Evolutionary conservation across 306 rosid species (phyloP), one percentile per base, ranked within the genome.

Genomic region (Pyrus betulifolia): DNA sequence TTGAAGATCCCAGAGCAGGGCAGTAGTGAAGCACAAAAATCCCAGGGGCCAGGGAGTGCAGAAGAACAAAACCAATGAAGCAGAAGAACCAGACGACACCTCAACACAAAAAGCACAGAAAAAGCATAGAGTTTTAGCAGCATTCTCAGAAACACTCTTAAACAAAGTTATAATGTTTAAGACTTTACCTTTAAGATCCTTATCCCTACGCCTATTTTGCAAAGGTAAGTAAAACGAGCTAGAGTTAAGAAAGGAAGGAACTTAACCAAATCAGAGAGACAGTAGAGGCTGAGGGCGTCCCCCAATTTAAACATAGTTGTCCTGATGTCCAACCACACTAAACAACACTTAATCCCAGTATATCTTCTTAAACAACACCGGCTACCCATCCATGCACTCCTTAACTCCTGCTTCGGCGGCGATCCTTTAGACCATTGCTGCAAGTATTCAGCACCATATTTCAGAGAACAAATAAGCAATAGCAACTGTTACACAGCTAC

Each of bases 391-490:
- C 66, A 76, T 14, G 38, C 68, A 51, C 72, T 76, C 82, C 74
- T 92, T 80, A 95, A 80, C 99, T 95, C 82, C 97, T 91, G 92
- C 97, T 92, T 23, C 97, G 74, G 83, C 90, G 97, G 0, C 97
- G 91, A 33, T 95, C 99, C 88, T 90, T 92, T 62, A 91, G 60
- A 45, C 97, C 97, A 82, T 92, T 95, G 73, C 99, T 95, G 93
- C 83, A 92, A 42, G 62, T 67, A 51, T 18, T 69, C 75, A 85
- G 44, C 69, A 52, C 44, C 30, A 19, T 4, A 59, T 2, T 46
- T 45, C 4, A 25, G 44, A 76, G 33, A 72, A 42, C 22, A n/a
- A 82, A 77, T 64, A 75, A 77, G 76, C 17, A 57, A 9, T 27
- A 52, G 54, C 25, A 75, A 65, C 8, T 3, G 30, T 66, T 63